Percentiles rank a stretch among this genome's conserved stretches.
Evolutionary conservation across 306 rosid genomes (phyloP).

Genomic region (Astragalus glycyphyllos): DNA sequence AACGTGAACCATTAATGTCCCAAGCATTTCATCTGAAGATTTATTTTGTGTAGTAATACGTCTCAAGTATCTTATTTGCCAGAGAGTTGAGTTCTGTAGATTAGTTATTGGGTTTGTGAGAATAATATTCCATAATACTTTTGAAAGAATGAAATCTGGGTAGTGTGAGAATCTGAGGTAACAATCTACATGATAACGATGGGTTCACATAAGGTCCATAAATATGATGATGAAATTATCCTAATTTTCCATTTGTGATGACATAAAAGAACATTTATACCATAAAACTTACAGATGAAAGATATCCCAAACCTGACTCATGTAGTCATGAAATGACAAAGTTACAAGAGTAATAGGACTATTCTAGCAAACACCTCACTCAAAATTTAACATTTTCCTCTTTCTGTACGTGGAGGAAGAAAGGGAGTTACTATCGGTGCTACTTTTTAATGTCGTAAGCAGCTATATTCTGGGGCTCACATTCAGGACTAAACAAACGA

Average conservation of each 20-base stretch:
- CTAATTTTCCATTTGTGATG: constrained; percentile 1
- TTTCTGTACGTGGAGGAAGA: constrained; percentile 3
- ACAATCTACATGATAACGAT: too few relatives aligned
- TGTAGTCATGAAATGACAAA: constrained; percentile 5
- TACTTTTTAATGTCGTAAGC: constrained; percentile 77
- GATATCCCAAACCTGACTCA: neutral
- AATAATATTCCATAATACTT: too few relatives aligned
- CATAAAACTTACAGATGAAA: constrained; percentile 16
- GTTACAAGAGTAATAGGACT: constrained; percentile 10
- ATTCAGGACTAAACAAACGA: constrained; percentile 85
- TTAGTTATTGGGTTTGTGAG: too few relatives aligned
- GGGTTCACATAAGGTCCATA: neutral
- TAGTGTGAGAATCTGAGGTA: too few relatives aligned
- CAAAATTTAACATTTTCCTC: neutral
- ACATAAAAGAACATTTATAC: constrained; percentile 11
- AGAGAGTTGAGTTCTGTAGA: too few relatives aligned
- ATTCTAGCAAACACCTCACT: neutral
- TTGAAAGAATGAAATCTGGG: too few relatives aligned
- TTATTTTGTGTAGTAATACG: too few relatives aligned
- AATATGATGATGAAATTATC: neutral
- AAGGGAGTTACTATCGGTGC: constrained; percentile 5
- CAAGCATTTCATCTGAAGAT: too few relatives aligned
- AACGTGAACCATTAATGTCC: too few relatives aligned
- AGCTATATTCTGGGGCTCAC: constrained; percentile 96
- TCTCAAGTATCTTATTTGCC: too few relatives aligned